Evolutionary conservation across 2,329 filamentous ascomycete genomes (phyloP).

Genomic region (Colletotrichum liaoningense): DNA sequence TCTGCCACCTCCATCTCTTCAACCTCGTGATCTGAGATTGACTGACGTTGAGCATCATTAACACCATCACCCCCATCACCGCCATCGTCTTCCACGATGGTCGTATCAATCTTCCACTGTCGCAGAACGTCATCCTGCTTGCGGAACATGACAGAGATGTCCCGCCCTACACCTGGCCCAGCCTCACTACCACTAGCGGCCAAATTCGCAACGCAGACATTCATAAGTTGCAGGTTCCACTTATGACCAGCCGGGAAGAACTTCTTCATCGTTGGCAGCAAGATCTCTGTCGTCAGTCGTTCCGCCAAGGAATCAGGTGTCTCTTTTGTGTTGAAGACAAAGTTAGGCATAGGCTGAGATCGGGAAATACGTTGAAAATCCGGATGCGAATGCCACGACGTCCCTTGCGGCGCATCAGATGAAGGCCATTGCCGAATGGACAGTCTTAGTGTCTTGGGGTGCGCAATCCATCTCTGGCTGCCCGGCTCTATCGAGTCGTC

Average conservation of each 20-base stretch:
- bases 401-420: constrained; percentile 58
- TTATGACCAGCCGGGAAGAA: constrained; percentile 74
- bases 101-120: constrained; percentile 69
- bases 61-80: neutral
- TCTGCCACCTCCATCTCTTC: constrained; percentile 42
- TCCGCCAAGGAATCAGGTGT: constrained; percentile 71
- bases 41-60: neutral
- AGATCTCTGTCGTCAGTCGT: constrained; percentile 74
- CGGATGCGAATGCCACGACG: constrained; percentile 58
- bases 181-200: constrained; percentile 63
- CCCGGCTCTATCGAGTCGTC: constrained; percentile 45
- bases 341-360: constrained; percentile 78
- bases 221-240: constrained; percentile 87
- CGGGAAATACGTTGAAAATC: constrained; percentile 79
- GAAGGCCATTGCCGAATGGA: constrained; percentile 73
- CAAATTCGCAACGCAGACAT: constrained; percentile 91
- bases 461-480: constrained; percentile 75
- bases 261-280: constrained; percentile 79
- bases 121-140: constrained; percentile 76
- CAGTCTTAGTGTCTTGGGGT: constrained; percentile 84
- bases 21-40: constrained; percentile 35
- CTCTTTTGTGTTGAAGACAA: constrained; percentile 75
- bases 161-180: constrained; percentile 70
- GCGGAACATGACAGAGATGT: constrained; percentile 87
- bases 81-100: constrained; percentile 30